phyloP scores from a whole-genome alignment of 768 basidiomycete genomes.

The Mrakia hoshinonis region DNA sequence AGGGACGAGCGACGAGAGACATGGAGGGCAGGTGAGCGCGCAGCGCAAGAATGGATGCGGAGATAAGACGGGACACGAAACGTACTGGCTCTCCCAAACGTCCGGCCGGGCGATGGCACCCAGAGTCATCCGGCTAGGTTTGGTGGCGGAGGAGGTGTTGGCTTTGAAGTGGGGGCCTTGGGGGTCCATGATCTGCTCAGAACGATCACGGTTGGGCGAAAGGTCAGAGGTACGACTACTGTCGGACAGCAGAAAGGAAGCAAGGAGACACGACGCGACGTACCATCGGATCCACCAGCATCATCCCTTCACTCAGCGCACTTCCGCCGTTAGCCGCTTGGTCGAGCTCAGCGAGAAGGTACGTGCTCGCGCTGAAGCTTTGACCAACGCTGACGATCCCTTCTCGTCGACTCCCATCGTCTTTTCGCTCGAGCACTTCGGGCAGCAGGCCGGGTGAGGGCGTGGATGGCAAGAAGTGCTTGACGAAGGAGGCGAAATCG shows the following conservation, averaged over 20 bases:
- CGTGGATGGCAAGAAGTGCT: not conserved
- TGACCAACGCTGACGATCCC: not conserved
- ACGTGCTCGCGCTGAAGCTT: not conserved
- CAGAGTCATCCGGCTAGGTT: too few species aligned
- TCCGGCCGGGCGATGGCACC: too few species aligned
- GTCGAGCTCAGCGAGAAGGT: conserved; percentile 4
- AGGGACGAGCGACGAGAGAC: not conserved
- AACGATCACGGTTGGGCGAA: too few species aligned
- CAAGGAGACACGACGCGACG: not conserved
- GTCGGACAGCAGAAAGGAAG: too few species aligned
- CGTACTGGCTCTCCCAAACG: not conserved
- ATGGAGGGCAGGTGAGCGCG: not conserved
- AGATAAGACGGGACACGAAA: not conserved
- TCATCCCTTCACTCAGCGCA: not conserved
- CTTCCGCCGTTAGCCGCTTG: not conserved
- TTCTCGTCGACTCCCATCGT: not conserved
- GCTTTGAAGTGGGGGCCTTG: too few species aligned
- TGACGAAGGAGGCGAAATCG: conserved; percentile 5
- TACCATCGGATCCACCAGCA: conserved; percentile 6
- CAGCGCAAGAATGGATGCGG: not conserved
- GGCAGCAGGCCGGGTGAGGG: not conserved
- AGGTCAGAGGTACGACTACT: too few species aligned
- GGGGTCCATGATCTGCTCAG: too few species aligned
- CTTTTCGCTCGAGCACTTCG: not conserved
- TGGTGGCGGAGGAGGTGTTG: too few species aligned